Evolutionary conservation across 1,284 basidiomycete species (phyloP).

Genomic region (Heterobasidion parviporum): DNA sequence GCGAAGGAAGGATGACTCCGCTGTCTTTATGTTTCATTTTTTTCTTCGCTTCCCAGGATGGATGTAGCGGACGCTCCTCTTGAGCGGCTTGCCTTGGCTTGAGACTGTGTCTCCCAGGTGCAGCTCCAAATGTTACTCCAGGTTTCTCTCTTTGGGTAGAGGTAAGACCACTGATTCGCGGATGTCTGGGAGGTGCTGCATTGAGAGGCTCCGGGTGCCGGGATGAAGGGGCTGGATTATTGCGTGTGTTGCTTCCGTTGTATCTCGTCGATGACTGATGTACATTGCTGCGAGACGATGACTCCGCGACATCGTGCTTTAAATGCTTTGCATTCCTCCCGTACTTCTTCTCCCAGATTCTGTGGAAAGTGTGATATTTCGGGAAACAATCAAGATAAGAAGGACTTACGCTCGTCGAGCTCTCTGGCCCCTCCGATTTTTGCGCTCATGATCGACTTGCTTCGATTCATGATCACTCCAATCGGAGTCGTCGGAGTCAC

Average conservation of each 20-base stretch:
- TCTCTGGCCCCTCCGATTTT: conserved; percentile 88
- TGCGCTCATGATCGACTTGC: conserved; percentile 42
- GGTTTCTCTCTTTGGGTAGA: not conserved
- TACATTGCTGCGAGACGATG: not conserved
- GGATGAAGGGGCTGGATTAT: not conserved
- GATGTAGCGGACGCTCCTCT: conserved; percentile 58
- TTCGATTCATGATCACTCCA: conserved; percentile 62
- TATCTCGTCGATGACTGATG: not conserved
- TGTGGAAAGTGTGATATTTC: conserved; percentile 21
- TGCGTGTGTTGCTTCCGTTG: not conserved
- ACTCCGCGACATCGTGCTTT: conserved; percentile 36
- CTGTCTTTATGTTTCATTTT: conserved; percentile 28
- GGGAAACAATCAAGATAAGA: conserved; percentile 4
- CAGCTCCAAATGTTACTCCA: not conserved
- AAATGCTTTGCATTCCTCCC: conserved; percentile 88
- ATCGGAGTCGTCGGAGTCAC: conserved; percentile 68
- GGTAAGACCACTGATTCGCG: not conserved
- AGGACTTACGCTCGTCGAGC: conserved; percentile 81
- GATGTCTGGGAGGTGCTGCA: not conserved
- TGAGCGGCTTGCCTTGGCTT: conserved; percentile 6
- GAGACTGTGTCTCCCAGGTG: not conserved
- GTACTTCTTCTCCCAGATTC: conserved; percentile 97
- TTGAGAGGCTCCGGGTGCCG: conserved; percentile 1
- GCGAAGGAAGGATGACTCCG: not conserved
- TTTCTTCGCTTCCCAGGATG: conserved; percentile 90